Conservation (phyloP, 169 alveolate genomes). For the Plasmodium billcollinsi region DNA sequence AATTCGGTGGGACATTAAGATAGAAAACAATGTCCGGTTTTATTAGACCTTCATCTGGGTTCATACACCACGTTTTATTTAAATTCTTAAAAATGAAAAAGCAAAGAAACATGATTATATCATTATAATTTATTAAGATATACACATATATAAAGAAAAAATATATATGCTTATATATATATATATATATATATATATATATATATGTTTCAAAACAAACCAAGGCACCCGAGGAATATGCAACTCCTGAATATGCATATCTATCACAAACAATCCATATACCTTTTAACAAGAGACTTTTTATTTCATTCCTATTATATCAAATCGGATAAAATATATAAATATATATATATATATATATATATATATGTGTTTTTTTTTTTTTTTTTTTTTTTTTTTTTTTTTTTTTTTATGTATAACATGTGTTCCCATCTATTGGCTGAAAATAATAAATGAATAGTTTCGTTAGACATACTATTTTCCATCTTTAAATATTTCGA, state of each 20-base stretch:
- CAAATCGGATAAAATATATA: not conserved
- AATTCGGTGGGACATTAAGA: constrained; percentile 57
- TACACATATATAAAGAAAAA: too few relatives aligned
- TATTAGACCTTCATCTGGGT: constrained; percentile 74
- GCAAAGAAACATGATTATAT: too few relatives aligned
- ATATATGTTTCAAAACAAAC: constrained; percentile 18
- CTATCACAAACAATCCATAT: constrained; percentile 92
- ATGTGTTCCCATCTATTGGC: constrained; percentile 96
- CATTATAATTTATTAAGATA: not conserved
- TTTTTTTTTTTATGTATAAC: constrained; percentile 25
- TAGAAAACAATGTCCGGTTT: constrained; percentile 75
- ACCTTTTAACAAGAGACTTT: constrained; percentile 86
- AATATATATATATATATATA: not conserved
- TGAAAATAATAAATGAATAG: constrained; percentile 94
- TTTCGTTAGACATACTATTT: constrained; percentile 87
- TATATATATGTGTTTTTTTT: not conserved
- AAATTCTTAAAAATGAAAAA: constrained; percentile 37
- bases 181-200: not conserved
- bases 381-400: too few relatives aligned
- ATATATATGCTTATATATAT: too few relatives aligned
- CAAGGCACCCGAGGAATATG: constrained; percentile 95
- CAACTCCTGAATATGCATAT: constrained; percentile 96
- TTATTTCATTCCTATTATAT: constrained; percentile 82
- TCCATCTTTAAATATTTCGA: constrained; percentile 87
- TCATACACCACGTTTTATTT: constrained; percentile 57